A percentile compares a stretch with the other conserved stretches of the same genome.
Conservation (phyloP, 2,329 filamentous ascomycete genomes). For the Aspergillus arachidicola region DNA sequence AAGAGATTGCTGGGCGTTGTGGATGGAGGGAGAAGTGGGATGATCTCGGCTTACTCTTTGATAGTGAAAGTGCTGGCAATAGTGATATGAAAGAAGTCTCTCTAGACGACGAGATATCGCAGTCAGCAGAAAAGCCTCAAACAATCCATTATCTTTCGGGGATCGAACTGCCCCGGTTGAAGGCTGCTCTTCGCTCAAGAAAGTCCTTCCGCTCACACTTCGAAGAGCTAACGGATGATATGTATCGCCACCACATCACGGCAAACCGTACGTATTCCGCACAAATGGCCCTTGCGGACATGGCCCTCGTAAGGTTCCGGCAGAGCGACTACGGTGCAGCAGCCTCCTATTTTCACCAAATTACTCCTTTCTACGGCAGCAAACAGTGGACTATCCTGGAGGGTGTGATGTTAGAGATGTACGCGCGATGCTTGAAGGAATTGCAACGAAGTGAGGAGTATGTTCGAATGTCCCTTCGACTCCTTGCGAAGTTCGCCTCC, state of each 20-base stretch:
- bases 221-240: constrained; percentile 79
- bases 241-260: constrained; percentile 78
- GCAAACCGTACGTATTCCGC: constrained; percentile 78
- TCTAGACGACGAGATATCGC: constrained; percentile 30
- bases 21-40: constrained; percentile 80
- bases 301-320: constrained; percentile 81
- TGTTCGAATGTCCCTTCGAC: constrained; percentile 71
- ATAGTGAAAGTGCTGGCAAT: constrained; percentile 31
- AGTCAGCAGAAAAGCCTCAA: constrained; percentile 20
- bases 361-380: constrained; percentile 77
- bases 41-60: constrained; percentile 51
- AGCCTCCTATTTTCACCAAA: constrained; percentile 73
- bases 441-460: constrained; percentile 78
- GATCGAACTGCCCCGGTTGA: constrained; percentile 60
- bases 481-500: constrained; percentile 51
- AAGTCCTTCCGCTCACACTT: constrained; percentile 69
- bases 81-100: constrained; percentile 40
- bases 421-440: constrained; percentile 77
- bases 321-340: constrained; percentile 73
- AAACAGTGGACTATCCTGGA: constrained; percentile 80
- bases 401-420: constrained; percentile 81
- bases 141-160: constrained; percentile 43
- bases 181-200: constrained; percentile 61
- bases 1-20: constrained; percentile 69
- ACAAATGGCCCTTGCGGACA: constrained; percentile 76